Evolutionary conservation across 139 green algal genomes (phyloP).

Genomic region (Micractinium conductrix): DNA sequence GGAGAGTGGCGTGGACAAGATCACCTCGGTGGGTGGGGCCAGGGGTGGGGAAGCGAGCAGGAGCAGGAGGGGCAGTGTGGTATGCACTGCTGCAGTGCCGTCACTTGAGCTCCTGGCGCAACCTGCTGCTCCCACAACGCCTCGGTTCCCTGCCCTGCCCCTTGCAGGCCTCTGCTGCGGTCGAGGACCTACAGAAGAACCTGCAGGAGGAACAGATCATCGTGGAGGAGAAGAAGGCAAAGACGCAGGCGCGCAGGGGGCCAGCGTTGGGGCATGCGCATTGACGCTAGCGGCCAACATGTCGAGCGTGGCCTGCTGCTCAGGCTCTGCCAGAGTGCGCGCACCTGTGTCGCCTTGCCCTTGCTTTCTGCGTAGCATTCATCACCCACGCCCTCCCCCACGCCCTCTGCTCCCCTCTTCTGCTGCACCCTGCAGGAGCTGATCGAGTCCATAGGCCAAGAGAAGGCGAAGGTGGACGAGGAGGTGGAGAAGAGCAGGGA

Average conservation of each 20-base stretch:
- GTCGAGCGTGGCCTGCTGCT: background rate
- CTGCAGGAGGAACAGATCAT: slow-evolving; percentile 88
- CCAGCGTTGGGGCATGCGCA: background rate
- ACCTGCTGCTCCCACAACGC: background rate
- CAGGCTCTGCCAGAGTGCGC: too few species aligned
- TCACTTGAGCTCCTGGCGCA: background rate
- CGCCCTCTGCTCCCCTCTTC: too few species aligned
- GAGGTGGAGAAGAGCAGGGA: slow-evolving; percentile 79
- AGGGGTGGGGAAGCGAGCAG: too few species aligned
- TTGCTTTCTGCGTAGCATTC: background rate
- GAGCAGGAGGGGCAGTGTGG: background rate
- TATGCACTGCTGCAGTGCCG: background rate
- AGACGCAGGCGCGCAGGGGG: slow-evolving; percentile 62
- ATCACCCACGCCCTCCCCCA: too few species aligned
- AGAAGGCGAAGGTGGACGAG: slow-evolving; percentile 91
- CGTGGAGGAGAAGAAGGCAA: slow-evolving; percentile 90
- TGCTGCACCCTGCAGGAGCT: slow-evolving; percentile 70
- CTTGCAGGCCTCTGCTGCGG: slow-evolving; percentile 40
- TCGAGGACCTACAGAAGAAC: slow-evolving; percentile 85
- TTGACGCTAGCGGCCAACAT: background rate
- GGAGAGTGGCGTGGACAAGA: slow-evolving; percentile 69
- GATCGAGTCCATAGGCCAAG: slow-evolving; percentile 88
- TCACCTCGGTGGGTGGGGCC: slow-evolving; percentile 2
- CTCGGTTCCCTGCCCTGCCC: background rate
- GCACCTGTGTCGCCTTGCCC: too few species aligned